Evolutionary conservation across 1,284 basidiomycete genomes (phyloP).

Genomic region (Chondrostereum purpureum): DNA sequence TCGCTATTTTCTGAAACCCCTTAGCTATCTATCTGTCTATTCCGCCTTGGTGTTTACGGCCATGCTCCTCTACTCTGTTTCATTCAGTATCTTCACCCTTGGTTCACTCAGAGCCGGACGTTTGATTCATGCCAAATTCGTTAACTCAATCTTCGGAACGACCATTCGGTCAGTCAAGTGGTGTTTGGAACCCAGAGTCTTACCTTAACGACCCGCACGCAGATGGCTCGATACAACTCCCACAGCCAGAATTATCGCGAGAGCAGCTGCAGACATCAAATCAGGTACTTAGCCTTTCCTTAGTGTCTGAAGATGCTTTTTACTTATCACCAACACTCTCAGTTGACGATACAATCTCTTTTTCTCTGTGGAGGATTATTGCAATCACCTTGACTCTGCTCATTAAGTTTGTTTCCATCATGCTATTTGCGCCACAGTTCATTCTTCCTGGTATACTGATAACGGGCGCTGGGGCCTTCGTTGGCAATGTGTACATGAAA

Average conservation of each 20-base stretch:
- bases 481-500: slow-evolving; percentile 40
- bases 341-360: too few relatives aligned
- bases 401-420: slow-evolving; percentile 32
- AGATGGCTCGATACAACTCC: slow-evolving; percentile 48
- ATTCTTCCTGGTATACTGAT: slow-evolving; percentile 27
- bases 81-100: slow-evolving; percentile 22
- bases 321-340: too few relatives aligned
- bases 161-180: slow-evolving; percentile 34
- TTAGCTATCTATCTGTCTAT: slow-evolving; percentile 32
- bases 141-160: slow-evolving; percentile 50
- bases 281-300: slow-evolving; percentile 10
- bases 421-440: slow-evolving; percentile 34
- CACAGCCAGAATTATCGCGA: slow-evolving; percentile 39
- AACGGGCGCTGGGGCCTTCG: slow-evolving; percentile 24
- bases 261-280: slow-evolving; percentile 35
- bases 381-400: slow-evolving; percentile 17
- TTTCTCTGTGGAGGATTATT: too few relatives aligned
- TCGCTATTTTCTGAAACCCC: slow-evolving; percentile 19
- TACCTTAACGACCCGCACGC: not conserved
- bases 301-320: too few relatives aligned
- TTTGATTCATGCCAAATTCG: slow-evolving; percentile 47
- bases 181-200: not conserved
- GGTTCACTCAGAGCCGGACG: slow-evolving; percentile 49
- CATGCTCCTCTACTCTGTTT: slow-evolving; percentile 20
- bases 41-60: slow-evolving; percentile 20